phyloP scores from a whole-genome alignment of 202 grass and related monocot species.

The Zoysia matrella region DNA sequence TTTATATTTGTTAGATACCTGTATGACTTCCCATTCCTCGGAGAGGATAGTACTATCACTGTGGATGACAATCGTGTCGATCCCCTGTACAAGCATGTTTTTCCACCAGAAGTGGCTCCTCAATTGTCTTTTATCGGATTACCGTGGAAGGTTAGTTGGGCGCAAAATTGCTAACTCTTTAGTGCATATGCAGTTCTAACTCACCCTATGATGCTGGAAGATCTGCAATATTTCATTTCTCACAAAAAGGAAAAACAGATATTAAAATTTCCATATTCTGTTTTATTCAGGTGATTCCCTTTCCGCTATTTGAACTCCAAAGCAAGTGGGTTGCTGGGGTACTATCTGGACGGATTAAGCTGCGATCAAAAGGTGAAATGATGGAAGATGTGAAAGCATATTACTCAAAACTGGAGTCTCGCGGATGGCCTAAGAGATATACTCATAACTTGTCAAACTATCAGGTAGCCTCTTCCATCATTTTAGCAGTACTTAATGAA shows the following conservation, averaged over 20 bases:
- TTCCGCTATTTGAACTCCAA: slow-evolving; percentile 85
- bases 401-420: slow-evolving; percentile 45
- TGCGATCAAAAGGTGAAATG: slow-evolving; percentile 71
- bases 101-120: slow-evolving; percentile 67
- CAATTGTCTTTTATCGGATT: slow-evolving; percentile 84
- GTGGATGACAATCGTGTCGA: slow-evolving; percentile 84
- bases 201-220: background rate
- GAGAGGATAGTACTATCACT: slow-evolving; percentile 63
- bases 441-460: slow-evolving; percentile 58
- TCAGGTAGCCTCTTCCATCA: slow-evolving; percentile 60
- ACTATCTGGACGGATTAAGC: slow-evolving; percentile 65
- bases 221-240: slow-evolving; percentile 21
- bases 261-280: slow-evolving; percentile 11
- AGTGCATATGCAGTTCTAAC: background rate
- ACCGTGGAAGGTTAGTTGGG: slow-evolving; percentile 69
- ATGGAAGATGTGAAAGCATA: slow-evolving; percentile 67
- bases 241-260: background rate
- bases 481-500: background rate
- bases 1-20: slow-evolving; percentile 59
- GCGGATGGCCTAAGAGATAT: slow-evolving; percentile 94
- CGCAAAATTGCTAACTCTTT: slow-evolving; percentile 2
- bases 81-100: slow-evolving; percentile 92
- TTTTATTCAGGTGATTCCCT: slow-evolving; percentile 68
- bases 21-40: slow-evolving; percentile 82
- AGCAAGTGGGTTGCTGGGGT: slow-evolving; percentile 85